Conservation (phyloP, 2,329 filamentous ascomycete species). For the Cytospora piceae region DNA sequence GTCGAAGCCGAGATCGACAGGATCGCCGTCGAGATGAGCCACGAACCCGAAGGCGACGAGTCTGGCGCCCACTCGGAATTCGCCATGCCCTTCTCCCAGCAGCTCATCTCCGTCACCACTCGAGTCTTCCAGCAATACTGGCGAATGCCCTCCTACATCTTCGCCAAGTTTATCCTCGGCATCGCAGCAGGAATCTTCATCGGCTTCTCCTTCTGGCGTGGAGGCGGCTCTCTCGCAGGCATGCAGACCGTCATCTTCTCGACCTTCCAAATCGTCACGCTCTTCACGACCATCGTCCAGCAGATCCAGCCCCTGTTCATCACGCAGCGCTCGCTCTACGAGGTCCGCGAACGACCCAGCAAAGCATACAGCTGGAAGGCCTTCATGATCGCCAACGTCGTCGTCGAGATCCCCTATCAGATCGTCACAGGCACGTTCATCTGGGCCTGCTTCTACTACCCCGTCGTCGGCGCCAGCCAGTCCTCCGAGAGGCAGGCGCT, state of each 20-base stretch:
- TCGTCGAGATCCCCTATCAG: conserved; percentile 76
- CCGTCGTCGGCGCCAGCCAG: conserved; percentile 52
- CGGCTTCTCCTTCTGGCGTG: conserved; percentile 70
- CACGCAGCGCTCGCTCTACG: conserved; percentile 73
- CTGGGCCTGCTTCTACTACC: conserved; percentile 71
- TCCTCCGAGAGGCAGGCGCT: conserved; percentile 62
- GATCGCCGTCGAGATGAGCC: conserved; percentile 57
- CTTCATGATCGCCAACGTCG: conserved; percentile 72
- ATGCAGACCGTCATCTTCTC: conserved; percentile 75
- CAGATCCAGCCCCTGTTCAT: conserved; percentile 80
- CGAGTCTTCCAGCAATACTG: conserved; percentile 85
- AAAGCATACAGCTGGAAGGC: conserved; percentile 77
- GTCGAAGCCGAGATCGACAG: conserved; percentile 65
- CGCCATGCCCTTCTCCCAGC: conserved; percentile 71
- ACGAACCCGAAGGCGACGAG: conserved; percentile 31
- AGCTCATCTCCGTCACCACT: conserved; percentile 66
- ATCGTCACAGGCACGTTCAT: conserved; percentile 65
- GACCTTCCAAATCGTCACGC: conserved; percentile 75
- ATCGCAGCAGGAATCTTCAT: conserved; percentile 69
- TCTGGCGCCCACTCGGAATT: conserved; percentile 63
- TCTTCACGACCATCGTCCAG: conserved; percentile 72
- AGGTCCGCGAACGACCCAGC: conserved; percentile 74
- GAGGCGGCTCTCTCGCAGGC: conserved; percentile 63
- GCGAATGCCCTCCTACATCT: conserved; percentile 78
- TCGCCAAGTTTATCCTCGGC: conserved; percentile 69